These are phyloP conservation scores for Galerina sulciceps DNA, from an alignment of 768 basidiomycete species.

Conservation along the genomic window DNA sequence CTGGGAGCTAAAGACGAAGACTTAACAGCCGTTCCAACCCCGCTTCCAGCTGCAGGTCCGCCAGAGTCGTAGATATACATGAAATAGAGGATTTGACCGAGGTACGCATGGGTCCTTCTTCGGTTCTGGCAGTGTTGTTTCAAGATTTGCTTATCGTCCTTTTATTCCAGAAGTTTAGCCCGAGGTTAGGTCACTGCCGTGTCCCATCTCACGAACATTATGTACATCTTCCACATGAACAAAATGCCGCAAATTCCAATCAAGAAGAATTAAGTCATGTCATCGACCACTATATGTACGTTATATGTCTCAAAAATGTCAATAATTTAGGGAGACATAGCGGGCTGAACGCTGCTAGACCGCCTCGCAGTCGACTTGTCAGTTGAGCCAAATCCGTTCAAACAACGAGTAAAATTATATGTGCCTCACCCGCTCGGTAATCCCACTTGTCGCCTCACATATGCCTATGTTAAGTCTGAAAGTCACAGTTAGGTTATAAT, in stretches of 20 bases:
- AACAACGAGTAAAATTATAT: not conserved
- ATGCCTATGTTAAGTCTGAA: not conserved
- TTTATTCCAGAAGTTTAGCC: too few relatives aligned
- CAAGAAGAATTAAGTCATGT: too few relatives aligned
- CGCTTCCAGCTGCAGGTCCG: constrained; percentile 8
- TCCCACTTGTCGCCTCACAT: constrained; percentile 1
- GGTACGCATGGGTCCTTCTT: too few relatives aligned
- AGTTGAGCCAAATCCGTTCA: constrained; percentile 2
- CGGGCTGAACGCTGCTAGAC: not conserved
- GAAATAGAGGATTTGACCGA: not conserved
- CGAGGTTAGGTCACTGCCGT: too few relatives aligned
- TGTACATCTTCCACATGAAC: too few relatives aligned
- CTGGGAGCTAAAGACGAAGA: constrained; percentile 67
- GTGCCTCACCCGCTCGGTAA: not conserved
- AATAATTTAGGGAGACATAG: constrained; percentile 1
- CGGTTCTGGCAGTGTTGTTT: too few relatives aligned
- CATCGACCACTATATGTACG: not conserved
- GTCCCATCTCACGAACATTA: too few relatives aligned
- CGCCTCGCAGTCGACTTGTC: not conserved
- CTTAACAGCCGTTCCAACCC: constrained; percentile 40
- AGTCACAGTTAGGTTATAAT: not conserved
- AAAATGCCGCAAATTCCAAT: too few relatives aligned
- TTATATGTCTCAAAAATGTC: not conserved
- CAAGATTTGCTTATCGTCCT: too few relatives aligned
- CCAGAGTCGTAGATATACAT: not conserved